Conservation (phyloP, 2,329 filamentous ascomycete genomes). For the Neofusicoccum ribis region DNA sequence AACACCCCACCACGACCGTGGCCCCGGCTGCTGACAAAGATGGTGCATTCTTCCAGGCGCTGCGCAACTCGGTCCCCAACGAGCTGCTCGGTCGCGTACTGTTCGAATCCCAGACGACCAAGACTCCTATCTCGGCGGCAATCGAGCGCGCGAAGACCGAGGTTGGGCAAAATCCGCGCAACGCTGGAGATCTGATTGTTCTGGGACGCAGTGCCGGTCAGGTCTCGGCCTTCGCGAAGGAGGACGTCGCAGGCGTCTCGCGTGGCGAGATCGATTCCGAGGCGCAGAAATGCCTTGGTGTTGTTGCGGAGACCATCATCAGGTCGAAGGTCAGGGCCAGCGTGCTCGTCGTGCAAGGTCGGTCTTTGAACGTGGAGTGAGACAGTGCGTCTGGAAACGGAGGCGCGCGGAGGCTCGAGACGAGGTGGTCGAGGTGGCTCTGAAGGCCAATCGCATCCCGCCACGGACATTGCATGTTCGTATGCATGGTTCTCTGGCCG, state of each 20-base stretch:
- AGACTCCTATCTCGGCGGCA: constrained; percentile 43
- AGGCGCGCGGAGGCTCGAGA: background rate
- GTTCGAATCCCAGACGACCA: constrained; percentile 53
- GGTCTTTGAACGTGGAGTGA: background rate
- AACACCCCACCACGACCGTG: constrained; percentile 14
- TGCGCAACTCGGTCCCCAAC: constrained; percentile 57
- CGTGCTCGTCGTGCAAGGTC: constrained; percentile 66
- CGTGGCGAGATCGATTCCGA: constrained; percentile 33
- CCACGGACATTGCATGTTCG: background rate
- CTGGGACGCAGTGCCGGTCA: constrained; percentile 54
- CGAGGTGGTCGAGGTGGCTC: background rate
- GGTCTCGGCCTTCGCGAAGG: constrained; percentile 18
- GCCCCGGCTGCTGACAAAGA: constrained; percentile 43
- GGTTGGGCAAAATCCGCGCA: constrained; percentile 61
- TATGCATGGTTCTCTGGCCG: background rate
- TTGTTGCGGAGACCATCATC: constrained; percentile 62
- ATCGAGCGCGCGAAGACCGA: constrained; percentile 59
- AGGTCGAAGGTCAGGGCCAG: constrained; percentile 63
- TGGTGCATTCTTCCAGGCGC: constrained; percentile 56
- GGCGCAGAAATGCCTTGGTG: constrained; percentile 55
- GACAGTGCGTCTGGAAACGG: background rate
- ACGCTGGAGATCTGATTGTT: constrained; percentile 71
- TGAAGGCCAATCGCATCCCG: too few relatives aligned
- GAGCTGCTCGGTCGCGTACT: constrained; percentile 57
- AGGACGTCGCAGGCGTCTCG: constrained; percentile 22